A percentile compares a stretch with the other conserved stretches of the same genome.
These are phyloP conservation scores for Orbilia blumenaviensis DNA, from an alignment of 2,329 filamentous ascomycete genomes.

Conservation along the genomic window DNA sequence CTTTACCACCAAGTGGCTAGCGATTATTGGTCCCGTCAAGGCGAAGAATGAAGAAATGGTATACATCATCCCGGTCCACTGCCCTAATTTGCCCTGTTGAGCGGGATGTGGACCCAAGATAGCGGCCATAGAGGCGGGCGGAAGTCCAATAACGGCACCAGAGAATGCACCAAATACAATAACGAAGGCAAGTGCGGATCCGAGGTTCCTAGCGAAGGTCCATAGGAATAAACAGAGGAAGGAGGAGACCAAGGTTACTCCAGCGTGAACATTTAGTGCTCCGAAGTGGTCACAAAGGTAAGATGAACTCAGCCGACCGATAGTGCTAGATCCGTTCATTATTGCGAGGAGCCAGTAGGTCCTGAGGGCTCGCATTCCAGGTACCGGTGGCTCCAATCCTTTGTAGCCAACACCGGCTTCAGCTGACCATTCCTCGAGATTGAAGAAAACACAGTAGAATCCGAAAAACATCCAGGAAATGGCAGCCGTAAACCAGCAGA, in stretches of 20 bases:
- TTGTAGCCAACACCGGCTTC: slow-evolving; percentile 34
- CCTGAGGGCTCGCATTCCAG: slow-evolving; percentile 23
- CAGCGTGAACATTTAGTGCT: slow-evolving; percentile 38
- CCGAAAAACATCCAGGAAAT: slow-evolving; percentile 51
- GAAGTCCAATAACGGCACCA: slow-evolving; percentile 46
- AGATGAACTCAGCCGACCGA: slow-evolving; percentile 48
- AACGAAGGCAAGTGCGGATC: slow-evolving; percentile 32
- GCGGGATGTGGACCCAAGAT: slow-evolving; percentile 27
- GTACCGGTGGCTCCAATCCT: slow-evolving; percentile 8
- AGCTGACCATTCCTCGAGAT: slow-evolving; percentile 44
- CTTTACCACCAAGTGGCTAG: slow-evolving; percentile 35
- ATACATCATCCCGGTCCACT: slow-evolving; percentile 53
- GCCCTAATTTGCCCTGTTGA: slow-evolving; percentile 40
- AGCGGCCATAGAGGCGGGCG: slow-evolving; percentile 44
- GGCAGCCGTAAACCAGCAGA: slow-evolving; percentile 44
- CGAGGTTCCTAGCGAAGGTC: slow-evolving; percentile 34
- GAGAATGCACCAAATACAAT: slow-evolving; percentile 48
- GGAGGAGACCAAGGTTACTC: slow-evolving; percentile 35
- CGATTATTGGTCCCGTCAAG: slow-evolving; percentile 31
- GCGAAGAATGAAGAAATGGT: slow-evolving; percentile 48
- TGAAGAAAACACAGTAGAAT: slow-evolving; percentile 52
- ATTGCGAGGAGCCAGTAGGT: slow-evolving; percentile 44
- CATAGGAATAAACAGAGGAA: slow-evolving; percentile 45
- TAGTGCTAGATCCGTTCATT: slow-evolving; percentile 51
- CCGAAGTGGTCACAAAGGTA: slow-evolving; percentile 49